Evolutionary conservation across 805 yeast species (phyloP), one percentile per base, ranked within the genome.

Genomic region (Kodamaea restingae): DNA sequence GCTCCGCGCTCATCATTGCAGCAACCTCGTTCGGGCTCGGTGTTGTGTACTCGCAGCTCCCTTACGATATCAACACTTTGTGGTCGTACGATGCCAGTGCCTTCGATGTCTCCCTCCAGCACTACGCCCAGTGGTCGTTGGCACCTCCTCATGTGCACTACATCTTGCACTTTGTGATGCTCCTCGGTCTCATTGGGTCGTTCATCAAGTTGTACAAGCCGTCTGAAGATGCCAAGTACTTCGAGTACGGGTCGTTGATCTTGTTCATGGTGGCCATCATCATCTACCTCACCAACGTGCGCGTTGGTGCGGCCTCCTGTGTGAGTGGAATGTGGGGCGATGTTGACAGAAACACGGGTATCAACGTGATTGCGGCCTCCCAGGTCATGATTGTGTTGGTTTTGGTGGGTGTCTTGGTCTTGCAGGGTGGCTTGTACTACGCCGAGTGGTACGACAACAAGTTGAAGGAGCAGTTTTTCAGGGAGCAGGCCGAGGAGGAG

Each of bases 281-380:
- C 52, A 76, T 91, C 51, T 93, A 88, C 62, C 67, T 91, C 53
- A 84, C 96, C 46, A 93, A 93, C 66, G 70, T 91, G 49, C 76
- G 87, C 55, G 78, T 84, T 38, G 98, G 98, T 39, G 69, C 81
- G 28, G 74, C 75, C 49, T 77, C 90, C 41, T 77, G 87, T 39
- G 51, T 78, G 18, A 61, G 74, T 42, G 90, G 88, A 32, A 70
- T 78, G 44, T 91, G 98, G 98, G 98, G 96, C 49, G 98, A 91
- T 37, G 95, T 93, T 36, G 86, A 85, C 53, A 79, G 76, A 58
- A 71, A 72, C 44, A 86, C 95, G 15, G 98, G 98, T 21, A 64
- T 91, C 53, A 87, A 86, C 48, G 96, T 93, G 28, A 77, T 93
- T 54, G 96, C 93, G 29, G 97, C 98, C 4, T 81, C 93, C 20